Base-by-base conservation (phyloP, 495 filamentous ascomycete genomes). In the Daldinia caldariorum region DNA sequence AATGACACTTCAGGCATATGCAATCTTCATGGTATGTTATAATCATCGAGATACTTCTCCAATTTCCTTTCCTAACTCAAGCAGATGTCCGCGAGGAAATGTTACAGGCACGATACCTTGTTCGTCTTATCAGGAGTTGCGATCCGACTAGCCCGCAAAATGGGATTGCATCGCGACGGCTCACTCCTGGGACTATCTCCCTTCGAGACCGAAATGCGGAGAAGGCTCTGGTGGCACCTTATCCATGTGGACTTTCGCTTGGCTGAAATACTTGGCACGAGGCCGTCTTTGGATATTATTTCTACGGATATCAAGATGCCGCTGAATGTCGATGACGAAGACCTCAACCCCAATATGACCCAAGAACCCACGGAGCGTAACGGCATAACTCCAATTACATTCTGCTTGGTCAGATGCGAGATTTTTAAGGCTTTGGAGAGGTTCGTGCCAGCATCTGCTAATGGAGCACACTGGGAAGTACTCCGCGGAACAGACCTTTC, bases 201-300 rank as follows among this genome's bases (percentile, higher is more conserved):
- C 37, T 84, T 50, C 76, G 80, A 78, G 71, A 32, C 76, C 72
- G 72, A 76, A 58, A 70, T 82, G 81, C 20, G 79, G 63, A 54
- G 75, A 65, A 39, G 83, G 70, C 50, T 82, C 71, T 74, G 82
- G 83, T 71, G 81, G 79, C 35, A 74, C 47, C 29, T 79, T 63
- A 8, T 69, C 51, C 37, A 67, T 69, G 9, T 70, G 63, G 63
- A 79, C 68, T 63, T 83, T 9, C 83, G 89, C 9, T 81, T 71
- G 59, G 83, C 74, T 32, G 65, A 73, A 56, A 83, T 70, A 45
- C 39, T 63, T 18, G 64, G 75, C 60, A 87, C 85, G 6, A 88
- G 91, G 66, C 84, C 88, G 4, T 85, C 84, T 6, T 87, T 92
- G n/a, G 70, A 73, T n/a, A 47, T 71, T 5, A 22, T 38, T 22